Evolutionary conservation across 306 rosid genomes (phyloP).

Genomic region (Psophocarpus tetragonolobus): DNA sequence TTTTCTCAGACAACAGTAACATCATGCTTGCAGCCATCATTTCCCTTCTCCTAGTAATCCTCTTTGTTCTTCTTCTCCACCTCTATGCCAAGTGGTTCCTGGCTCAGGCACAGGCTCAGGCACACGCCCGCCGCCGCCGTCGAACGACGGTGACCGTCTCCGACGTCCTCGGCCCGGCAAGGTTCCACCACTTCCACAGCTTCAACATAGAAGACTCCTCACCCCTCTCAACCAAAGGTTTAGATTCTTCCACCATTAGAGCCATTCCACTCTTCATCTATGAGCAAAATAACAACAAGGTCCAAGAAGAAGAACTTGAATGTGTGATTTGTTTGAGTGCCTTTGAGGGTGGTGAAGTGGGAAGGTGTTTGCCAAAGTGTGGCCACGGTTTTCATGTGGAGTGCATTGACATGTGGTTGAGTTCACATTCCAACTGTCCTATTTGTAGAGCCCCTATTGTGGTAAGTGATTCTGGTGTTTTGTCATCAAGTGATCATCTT

Average conservation of each 20-base stretch:
- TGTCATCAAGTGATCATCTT: background rate
- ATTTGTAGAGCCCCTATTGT: slow-evolving; percentile 70
- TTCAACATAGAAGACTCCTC: slow-evolving; percentile 51
- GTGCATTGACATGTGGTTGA: slow-evolving; percentile 92
- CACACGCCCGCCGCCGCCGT: slow-evolving; percentile 40
- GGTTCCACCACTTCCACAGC: slow-evolving; percentile 56
- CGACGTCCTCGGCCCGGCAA: slow-evolving; percentile 55
- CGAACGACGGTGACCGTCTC: slow-evolving; percentile 60
- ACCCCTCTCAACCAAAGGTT: slow-evolving; percentile 61
- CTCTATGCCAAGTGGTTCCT: slow-evolving; percentile 87
- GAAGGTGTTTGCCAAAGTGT: slow-evolving; percentile 69
- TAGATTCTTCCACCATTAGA: slow-evolving; percentile 53
- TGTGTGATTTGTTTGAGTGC: slow-evolving; percentile 81
- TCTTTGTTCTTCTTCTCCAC: slow-evolving; percentile 92
- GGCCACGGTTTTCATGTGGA: slow-evolving; percentile 78
- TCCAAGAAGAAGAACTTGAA: slow-evolving; percentile 39
- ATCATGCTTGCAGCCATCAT: slow-evolving; percentile 84
- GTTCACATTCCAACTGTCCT: slow-evolving; percentile 78
- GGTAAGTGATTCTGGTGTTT: slow-evolving; percentile 27
- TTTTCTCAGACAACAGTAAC: slow-evolving; percentile 77
- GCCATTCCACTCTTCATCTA: slow-evolving; percentile 69
- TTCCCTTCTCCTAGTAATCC: slow-evolving; percentile 74
- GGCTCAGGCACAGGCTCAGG: slow-evolving; percentile 50
- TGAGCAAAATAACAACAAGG: background rate
- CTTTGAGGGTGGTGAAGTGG: slow-evolving; percentile 68